phyloP scores from a whole-genome alignment of 208 protist genomes.

The Trypanosoma theileri region DNA sequence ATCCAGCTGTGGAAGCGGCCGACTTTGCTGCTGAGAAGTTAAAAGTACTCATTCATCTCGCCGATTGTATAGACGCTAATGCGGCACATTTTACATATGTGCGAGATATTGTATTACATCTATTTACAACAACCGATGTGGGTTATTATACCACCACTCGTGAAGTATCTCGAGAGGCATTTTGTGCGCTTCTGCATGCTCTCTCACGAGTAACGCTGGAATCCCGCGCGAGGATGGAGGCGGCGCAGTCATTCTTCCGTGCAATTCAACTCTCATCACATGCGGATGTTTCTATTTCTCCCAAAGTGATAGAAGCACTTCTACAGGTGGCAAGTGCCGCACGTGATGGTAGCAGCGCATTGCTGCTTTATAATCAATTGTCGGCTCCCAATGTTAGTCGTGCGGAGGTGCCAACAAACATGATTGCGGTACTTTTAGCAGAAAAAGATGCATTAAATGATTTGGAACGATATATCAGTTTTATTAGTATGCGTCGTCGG shows the following conservation, averaged over 20 bases:
- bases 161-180: conserved; percentile 2
- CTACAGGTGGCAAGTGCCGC: conserved; percentile 27
- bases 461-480: conserved; percentile 44
- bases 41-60: conserved; percentile 31
- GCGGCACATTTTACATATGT: conserved; percentile 42
- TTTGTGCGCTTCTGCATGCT: conserved; percentile 35
- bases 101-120: conserved; percentile 27
- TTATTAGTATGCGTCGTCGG: conserved; percentile 31
- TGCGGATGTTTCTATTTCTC: conserved; percentile 27
- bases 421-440: conserved; percentile 39
- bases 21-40: conserved; percentile 14
- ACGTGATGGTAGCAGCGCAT: conserved; percentile 20
- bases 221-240: conserved; percentile 12
- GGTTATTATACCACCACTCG: conserved; percentile 26
- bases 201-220: conserved; percentile 41
- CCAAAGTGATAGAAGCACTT: conserved; percentile 13
- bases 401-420: conserved; percentile 33
- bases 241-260: conserved; percentile 26
- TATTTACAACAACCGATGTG: conserved; percentile 42
- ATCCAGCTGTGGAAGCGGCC: neutral
- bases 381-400: conserved; percentile 31
- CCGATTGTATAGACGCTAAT: conserved; percentile 38
- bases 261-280: conserved; percentile 25
- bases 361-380: conserved; percentile 61
- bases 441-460: conserved; percentile 23